A percentile compares a stretch with the other conserved stretches of the same genome.
Evolutionary conservation across 2,329 filamentous ascomycete genomes (phyloP).

Genomic region (Colletotrichum sublineola): DNA sequence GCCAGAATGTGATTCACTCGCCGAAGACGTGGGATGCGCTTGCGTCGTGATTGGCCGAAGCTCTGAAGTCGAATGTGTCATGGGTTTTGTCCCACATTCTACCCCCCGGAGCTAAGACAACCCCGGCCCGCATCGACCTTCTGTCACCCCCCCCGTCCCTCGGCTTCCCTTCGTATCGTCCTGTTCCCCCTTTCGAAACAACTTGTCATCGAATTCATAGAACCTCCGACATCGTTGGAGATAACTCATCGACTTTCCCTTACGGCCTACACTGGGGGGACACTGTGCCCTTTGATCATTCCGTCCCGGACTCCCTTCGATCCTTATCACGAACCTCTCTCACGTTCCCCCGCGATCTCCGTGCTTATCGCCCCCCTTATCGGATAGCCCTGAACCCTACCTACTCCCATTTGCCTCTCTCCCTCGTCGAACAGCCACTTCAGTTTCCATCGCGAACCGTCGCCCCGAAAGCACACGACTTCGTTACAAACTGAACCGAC

Average conservation of each 20-base stretch:
- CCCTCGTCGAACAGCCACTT: not conserved
- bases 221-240: not conserved
- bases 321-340: conserved; percentile 12
- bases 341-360: conserved; percentile 28
- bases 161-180: not conserved
- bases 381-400: conserved; percentile 39
- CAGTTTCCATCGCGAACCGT: not conserved
- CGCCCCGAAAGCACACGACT: not conserved
- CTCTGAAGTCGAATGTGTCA: conserved; percentile 35
- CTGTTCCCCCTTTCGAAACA: not conserved
- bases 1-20: not conserved
- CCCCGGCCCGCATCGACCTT: conserved; percentile 27
- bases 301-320: not conserved
- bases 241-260: not conserved
- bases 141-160: not conserved
- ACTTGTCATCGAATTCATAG: not conserved
- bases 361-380: conserved; percentile 33
- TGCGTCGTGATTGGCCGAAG: conserved; percentile 37
- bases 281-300: no score
- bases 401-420: not conserved
- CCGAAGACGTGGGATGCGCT: conserved; percentile 36
- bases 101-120: conserved; percentile 33
- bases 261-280: not conserved
- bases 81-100: not conserved
- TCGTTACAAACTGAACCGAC: no score